Evolutionary conservation across 768 basidiomycete species (phyloP).

Genomic region (Hirschioporus abietinus): DNA sequence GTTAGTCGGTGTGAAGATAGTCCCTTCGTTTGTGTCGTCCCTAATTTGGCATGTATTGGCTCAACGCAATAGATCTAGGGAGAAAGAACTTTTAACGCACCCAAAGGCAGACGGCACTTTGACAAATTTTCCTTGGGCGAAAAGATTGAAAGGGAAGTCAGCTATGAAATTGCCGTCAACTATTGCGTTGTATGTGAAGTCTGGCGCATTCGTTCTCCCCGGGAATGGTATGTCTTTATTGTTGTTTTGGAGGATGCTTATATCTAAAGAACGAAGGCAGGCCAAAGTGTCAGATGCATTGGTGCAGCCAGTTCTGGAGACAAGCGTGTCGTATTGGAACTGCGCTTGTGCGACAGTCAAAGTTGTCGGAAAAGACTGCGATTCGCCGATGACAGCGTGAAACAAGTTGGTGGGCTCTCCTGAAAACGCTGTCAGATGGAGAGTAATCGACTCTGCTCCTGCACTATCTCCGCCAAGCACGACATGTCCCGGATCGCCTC

Average conservation of each 20-base stretch:
- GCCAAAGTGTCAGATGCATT: constrained; percentile 28
- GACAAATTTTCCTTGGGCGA: neutral
- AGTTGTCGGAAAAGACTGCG: constrained; percentile 11
- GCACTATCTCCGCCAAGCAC: constrained; percentile 13
- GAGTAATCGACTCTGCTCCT: constrained; percentile 13
- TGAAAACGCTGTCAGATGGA: constrained; percentile 12
- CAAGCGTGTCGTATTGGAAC: constrained; percentile 12
- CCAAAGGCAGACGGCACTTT: neutral
- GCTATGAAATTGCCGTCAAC: neutral
- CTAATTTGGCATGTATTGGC: neutral
- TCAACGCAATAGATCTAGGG: neutral
- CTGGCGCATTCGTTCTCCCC: neutral
- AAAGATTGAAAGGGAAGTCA: neutral
- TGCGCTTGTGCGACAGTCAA: constrained; percentile 7
- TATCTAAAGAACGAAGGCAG: constrained; percentile 32
- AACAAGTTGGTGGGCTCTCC: constrained; percentile 11
- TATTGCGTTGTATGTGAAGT: neutral
- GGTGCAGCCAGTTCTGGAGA: constrained; percentile 26
- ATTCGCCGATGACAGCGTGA: constrained; percentile 9
- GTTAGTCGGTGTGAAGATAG: neutral
- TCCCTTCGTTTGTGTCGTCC: neutral
- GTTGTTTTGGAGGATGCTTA: constrained; percentile 4
- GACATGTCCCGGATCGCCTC: constrained; percentile 14
- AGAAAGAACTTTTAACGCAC: neutral
- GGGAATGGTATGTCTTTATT: neutral